Conservation (phyloP, 2,329 filamentous ascomycete species). For the Parastagonospora avenae region DNA sequence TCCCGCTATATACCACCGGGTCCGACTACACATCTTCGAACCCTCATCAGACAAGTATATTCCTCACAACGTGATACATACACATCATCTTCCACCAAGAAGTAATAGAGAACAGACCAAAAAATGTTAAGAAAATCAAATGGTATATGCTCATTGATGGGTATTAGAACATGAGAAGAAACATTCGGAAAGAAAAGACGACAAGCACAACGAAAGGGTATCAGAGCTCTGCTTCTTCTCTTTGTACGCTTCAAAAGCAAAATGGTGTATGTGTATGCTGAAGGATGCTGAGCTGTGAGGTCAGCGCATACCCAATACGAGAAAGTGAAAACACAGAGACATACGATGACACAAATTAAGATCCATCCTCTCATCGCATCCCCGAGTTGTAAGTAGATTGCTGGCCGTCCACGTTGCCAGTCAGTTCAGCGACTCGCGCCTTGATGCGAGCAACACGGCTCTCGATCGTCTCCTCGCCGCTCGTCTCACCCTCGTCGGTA, state of each 20-base stretch:
- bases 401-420: slow-evolving; percentile 57
- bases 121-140: slow-evolving; percentile 7
- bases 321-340: neutral
- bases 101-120: slow-evolving; percentile 6
- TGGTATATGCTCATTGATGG: slow-evolving; percentile 18
- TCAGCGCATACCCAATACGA: neutral
- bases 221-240: slow-evolving; percentile 21
- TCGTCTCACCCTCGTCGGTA: slow-evolving; percentile 85
- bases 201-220: slow-evolving; percentile 36
- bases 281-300: slow-evolving; percentile 8
- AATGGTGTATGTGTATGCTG: slow-evolving; percentile 12
- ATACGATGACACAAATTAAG: slow-evolving; percentile 23
- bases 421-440: slow-evolving; percentile 92
- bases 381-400: slow-evolving; percentile 11
- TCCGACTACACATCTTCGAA: neutral
- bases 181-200: neutral
- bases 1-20: slow-evolving; percentile 2
- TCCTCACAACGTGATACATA: slow-evolving; percentile 13
- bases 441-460: slow-evolving; percentile 97
- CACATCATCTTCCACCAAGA: slow-evolving; percentile 11
- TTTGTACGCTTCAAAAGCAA: slow-evolving; percentile 26
- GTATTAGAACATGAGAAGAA: slow-evolving; percentile 26
- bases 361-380: slow-evolving; percentile 13
- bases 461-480: slow-evolving; percentile 95
- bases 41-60: neutral